Evolutionary conservation across 768 basidiomycete genomes (phyloP).

Genomic region (Lactarius evosmus): DNA sequence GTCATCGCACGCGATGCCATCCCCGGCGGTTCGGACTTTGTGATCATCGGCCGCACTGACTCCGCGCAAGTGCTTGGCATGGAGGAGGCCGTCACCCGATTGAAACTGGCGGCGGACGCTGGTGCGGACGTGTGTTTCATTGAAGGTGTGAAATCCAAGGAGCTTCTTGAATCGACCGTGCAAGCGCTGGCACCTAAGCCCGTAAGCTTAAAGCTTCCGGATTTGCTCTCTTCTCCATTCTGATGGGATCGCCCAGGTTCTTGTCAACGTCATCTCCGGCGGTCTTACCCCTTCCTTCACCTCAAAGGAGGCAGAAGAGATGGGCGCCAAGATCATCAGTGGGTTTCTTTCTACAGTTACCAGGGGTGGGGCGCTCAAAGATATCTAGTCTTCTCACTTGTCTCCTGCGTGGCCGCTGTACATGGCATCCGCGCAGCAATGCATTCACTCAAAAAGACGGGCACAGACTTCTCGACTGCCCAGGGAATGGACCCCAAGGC

Average conservation of each 20-base stretch:
- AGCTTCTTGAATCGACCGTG: slow-evolving; percentile 61
- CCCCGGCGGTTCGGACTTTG: slow-evolving; percentile 73
- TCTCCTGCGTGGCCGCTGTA: slow-evolving; percentile 72
- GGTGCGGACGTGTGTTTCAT: slow-evolving; percentile 83
- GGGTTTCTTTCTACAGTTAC: slow-evolving; percentile 32
- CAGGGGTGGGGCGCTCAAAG: background rate
- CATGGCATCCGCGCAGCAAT: slow-evolving; percentile 79
- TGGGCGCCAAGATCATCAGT: slow-evolving; percentile 80
- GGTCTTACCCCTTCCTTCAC: slow-evolving; percentile 76
- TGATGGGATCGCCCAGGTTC: slow-evolving; percentile 41
- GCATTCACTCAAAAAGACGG: slow-evolving; percentile 71
- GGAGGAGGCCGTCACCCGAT: slow-evolving; percentile 66
- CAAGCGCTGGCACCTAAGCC: slow-evolving; percentile 69
- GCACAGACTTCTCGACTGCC: slow-evolving; percentile 61
- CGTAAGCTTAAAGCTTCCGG: slow-evolving; percentile 35
- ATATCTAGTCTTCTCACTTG: slow-evolving; percentile 63
- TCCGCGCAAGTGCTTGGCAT: slow-evolving; percentile 76
- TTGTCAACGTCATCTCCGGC: slow-evolving; percentile 78
- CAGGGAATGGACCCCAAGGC: slow-evolving; percentile 71
- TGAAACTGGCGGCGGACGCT: slow-evolving; percentile 67
- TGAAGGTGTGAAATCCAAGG: slow-evolving; percentile 69
- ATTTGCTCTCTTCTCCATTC: background rate
- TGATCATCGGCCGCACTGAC: slow-evolving; percentile 74
- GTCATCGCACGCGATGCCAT: slow-evolving; percentile 74
- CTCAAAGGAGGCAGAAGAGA: slow-evolving; percentile 58